Conservation (phyloP, 164 flowering plant species). For the Kalanchoe fedtschenkoi region DNA sequence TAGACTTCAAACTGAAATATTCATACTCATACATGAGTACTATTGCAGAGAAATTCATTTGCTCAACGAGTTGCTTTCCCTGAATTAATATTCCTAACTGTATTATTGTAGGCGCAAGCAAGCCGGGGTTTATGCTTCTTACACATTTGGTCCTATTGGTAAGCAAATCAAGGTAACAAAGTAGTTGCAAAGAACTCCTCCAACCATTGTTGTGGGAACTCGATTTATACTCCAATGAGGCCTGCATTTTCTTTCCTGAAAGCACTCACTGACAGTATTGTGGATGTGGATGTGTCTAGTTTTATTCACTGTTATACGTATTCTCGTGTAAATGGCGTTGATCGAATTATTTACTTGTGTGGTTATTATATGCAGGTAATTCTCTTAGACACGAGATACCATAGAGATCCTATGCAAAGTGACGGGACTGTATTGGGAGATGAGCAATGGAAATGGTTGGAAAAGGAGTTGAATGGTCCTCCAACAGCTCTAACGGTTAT, state of each 20-base stretch:
- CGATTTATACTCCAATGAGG: neutral
- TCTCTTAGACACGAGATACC: slow-evolving; percentile 68
- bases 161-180: slow-evolving; percentile 49
- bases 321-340: neutral
- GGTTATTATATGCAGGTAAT: slow-evolving; percentile 38
- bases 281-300: neutral
- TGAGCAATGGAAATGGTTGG: slow-evolving; percentile 64
- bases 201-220: neutral
- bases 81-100: neutral
- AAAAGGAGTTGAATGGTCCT: slow-evolving; percentile 50
- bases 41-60: neutral
- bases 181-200: neutral
- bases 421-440: slow-evolving; percentile 62
- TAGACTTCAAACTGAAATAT: neutral
- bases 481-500: slow-evolving; percentile 48
- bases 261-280: neutral
- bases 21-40: neutral
- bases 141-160: slow-evolving; percentile 54
- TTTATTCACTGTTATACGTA: neutral
- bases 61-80: neutral
- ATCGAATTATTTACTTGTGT: neutral
- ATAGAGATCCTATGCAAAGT: slow-evolving; percentile 54
- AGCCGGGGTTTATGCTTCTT: slow-evolving; percentile 70
- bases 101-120: slow-evolving; percentile 50
- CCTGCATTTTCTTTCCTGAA: neutral